Percentiles rank a stretch among this genome's conserved stretches.
Conservation (phyloP, 1,284 basidiomycete genomes). For the Rhodotorula sp. region DNA sequence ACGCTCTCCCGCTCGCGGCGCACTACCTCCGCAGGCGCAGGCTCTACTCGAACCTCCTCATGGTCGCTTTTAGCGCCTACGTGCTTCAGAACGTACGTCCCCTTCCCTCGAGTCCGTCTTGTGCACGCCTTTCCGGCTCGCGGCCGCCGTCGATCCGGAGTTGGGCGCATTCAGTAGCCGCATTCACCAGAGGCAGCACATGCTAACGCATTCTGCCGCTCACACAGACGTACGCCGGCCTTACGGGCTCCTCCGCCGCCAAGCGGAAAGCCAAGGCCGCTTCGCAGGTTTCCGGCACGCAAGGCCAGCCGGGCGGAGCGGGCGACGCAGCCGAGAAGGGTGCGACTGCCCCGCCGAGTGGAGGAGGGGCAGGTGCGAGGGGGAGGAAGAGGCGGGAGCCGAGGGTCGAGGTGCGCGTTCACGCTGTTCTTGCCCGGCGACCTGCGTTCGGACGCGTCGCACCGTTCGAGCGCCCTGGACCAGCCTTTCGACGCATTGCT, state of each 20-base stretch:
- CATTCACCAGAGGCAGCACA: not conserved
- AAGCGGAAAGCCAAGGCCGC: constrained; percentile 10
- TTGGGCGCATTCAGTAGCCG: too few relatives aligned
- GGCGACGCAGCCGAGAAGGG: constrained; percentile 32
- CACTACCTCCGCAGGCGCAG: constrained; percentile 27
- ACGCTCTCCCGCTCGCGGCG: constrained; percentile 8
- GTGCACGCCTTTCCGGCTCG: too few relatives aligned
- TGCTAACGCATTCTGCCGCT: not conserved
- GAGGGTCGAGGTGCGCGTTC: constrained; percentile 33
- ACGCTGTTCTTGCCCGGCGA: too few relatives aligned
- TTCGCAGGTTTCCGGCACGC: not conserved
- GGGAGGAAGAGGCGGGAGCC: constrained; percentile 18
- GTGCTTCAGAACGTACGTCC: constrained; percentile 26
- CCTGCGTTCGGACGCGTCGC: not conserved
- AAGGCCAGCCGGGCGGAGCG: not conserved
- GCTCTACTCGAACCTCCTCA: constrained; percentile 30
- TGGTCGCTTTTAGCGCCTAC: constrained; percentile 37
- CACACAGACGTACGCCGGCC: constrained; percentile 28
- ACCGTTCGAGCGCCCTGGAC: too few relatives aligned
- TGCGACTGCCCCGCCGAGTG: not conserved
- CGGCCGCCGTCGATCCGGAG: too few relatives aligned
- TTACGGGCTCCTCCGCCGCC: constrained; percentile 19
- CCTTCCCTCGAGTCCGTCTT: too few relatives aligned
- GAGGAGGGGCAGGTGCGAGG: constrained; percentile 17
- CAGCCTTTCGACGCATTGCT: too few relatives aligned